A percentile compares a stretch with the other conserved stretches of the same genome.
phyloP scores from a whole-genome alignment of 2,329 filamentous ascomycete genomes.

The Akanthomyces uredinophilus region DNA sequence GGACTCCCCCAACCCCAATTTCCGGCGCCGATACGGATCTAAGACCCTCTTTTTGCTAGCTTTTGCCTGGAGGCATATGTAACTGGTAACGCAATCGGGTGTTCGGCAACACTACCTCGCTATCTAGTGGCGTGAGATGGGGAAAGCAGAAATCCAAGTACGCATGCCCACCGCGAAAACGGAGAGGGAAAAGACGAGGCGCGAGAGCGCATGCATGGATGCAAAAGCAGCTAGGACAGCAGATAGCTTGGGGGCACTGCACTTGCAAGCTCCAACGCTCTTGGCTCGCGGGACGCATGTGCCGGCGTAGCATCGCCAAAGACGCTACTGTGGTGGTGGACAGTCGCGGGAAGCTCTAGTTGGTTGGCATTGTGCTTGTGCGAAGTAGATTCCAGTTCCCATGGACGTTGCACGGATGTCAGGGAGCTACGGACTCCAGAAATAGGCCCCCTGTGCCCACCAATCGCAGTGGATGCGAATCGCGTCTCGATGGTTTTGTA shows the following conservation, averaged over 20 bases:
- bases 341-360: neutral
- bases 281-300: neutral
- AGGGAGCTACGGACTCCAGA: conserved; percentile 2
- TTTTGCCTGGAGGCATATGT: neutral
- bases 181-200: neutral
- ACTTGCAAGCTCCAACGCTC: neutral
- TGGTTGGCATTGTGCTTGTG: neutral
- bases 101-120: conserved; percentile 1
- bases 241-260: conserved; percentile 7
- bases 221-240: neutral
- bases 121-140: neutral
- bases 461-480: conserved; percentile 2
- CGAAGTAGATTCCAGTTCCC: neutral
- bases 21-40: conserved; percentile 2
- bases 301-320: conserved; percentile 9
- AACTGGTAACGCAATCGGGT: conserved; percentile 11
- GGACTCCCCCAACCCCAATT: neutral
- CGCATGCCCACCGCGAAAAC: neutral
- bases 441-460: neutral
- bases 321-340: neutral
- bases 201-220: neutral
- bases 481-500: neutral
- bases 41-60: conserved; percentile 1
- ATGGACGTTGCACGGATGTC: neutral
- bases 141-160: neutral